phyloP scores from a whole-genome alignment of 1,284 basidiomycete species.

The Laetiporus sulphureus region DNA sequence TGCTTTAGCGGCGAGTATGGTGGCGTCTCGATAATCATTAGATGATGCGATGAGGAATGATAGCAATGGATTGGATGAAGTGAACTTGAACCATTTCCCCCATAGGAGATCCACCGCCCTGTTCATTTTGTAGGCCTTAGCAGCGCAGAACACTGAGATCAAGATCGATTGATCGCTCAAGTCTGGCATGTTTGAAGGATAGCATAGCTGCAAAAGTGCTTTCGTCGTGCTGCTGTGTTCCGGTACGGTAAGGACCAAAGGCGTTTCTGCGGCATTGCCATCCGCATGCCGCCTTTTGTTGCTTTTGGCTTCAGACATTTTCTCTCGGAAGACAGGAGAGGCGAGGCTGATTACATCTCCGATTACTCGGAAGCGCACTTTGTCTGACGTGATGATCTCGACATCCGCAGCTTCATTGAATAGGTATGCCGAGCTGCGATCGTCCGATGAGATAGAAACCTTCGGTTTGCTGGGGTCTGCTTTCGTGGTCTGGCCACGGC shows the following conservation, averaged over 20 bases:
- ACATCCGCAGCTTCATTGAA: constrained; percentile 14
- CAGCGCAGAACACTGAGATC: background rate
- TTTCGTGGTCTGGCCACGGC: too few relatives aligned
- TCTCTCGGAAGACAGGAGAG: constrained; percentile 12
- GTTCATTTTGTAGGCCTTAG: background rate
- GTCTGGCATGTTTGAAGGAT: background rate
- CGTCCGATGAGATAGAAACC: too few relatives aligned
- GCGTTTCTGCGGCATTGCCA: too few relatives aligned
- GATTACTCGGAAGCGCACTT: constrained; percentile 10
- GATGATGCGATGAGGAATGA: background rate
- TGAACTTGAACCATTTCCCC: background rate
- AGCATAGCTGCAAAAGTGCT: background rate
- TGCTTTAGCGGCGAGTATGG: constrained; percentile 1
- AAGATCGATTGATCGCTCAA: background rate
- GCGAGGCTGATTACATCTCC: constrained; percentile 8
- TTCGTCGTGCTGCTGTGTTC: background rate
- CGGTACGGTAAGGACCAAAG: background rate
- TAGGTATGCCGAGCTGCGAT: too few relatives aligned
- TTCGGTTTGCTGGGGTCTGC: too few relatives aligned
- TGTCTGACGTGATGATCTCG: constrained; percentile 22
- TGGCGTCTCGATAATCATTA: background rate
- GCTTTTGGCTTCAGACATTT: too few relatives aligned
- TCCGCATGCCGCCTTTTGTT: too few relatives aligned
- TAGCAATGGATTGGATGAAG: background rate
- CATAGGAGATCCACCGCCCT: background rate